These are phyloP conservation scores for Flammula alnicola DNA, from an alignment of 1,284 basidiomycete genomes.

Conservation along the genomic window DNA sequence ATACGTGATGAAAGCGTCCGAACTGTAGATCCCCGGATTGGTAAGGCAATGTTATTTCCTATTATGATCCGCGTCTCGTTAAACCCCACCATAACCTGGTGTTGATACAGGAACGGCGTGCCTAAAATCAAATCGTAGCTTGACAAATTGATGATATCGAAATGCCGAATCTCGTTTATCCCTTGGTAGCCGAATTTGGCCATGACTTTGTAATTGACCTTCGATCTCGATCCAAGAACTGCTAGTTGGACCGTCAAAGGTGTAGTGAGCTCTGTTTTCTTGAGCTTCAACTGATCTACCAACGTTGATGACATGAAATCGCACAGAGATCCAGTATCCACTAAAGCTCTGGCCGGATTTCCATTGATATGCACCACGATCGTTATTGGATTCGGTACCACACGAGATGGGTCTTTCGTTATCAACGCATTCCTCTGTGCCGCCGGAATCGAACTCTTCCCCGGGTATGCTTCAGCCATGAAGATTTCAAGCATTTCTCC, in stretches of 20 bases:
- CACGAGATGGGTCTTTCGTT: constrained; percentile 1
- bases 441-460: too few species aligned
- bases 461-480: too few species aligned
- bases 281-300: constrained; percentile 8
- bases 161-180: constrained; percentile 18
- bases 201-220: constrained; percentile 4
- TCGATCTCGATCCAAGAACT: constrained; percentile 10
- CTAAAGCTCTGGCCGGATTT: too few species aligned
- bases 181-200: constrained; percentile 31
- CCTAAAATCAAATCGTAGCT: constrained; percentile 36
- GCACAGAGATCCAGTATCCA: too few species aligned
- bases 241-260: constrained; percentile 9
- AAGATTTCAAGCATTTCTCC: too few species aligned
- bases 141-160: constrained; percentile 26
- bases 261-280: background rate
- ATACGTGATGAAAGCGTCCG: constrained; percentile 1
- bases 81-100: too few species aligned
- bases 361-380: too few species aligned
- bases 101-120: constrained; percentile 36
- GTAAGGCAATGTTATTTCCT: background rate
- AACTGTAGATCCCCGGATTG: background rate
- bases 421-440: too few species aligned
- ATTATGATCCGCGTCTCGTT: constrained; percentile 12
- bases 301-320: too few species aligned
- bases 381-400: constrained; percentile 7